A percentile compares a stretch with the other conserved stretches of the same genome.
Conservation (phyloP, 1,139 yeast species). For the Magnusiomyces tetraspermus region DNA sequence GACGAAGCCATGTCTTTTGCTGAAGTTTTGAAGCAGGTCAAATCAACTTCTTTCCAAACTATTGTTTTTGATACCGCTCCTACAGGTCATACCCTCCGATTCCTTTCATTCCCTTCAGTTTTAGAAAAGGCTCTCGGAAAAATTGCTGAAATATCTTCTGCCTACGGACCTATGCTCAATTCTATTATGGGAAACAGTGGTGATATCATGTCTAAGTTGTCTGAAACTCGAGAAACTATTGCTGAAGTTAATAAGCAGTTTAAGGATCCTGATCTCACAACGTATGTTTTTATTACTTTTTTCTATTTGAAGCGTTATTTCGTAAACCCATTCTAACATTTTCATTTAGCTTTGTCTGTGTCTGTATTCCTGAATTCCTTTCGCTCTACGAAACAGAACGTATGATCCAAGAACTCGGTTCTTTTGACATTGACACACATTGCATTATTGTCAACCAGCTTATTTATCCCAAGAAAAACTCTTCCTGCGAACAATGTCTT, state of each 20-base stretch:
- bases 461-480: constrained; percentile 56
- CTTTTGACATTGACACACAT: constrained; percentile 92
- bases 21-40: constrained; percentile 95
- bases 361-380: constrained; percentile 91
- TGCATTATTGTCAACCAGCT: constrained; percentile 92
- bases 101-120: constrained; percentile 87
- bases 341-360: constrained; percentile 58
- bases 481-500: constrained; percentile 78
- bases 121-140: constrained; percentile 78
- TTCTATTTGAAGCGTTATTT: too few species aligned
- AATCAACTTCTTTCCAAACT: constrained; percentile 74
- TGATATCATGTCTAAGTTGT: constrained; percentile 73
- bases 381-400: constrained; percentile 95
- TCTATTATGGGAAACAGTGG: constrained; percentile 58
- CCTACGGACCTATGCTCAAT: constrained; percentile 84
- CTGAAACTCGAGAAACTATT: constrained; percentile 74
- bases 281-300: constrained; percentile 29
- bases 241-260: constrained; percentile 87
- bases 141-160: constrained; percentile 75
- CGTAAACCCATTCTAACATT: not conserved
- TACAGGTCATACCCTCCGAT: constrained; percentile 93
- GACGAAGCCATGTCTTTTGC: constrained; percentile 96
- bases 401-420: constrained; percentile 89
- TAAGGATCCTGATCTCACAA: constrained; percentile 90
- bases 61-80: constrained; percentile 98